Conservation (phyloP, 148 eudicot species). For the Nyssa sinensis region DNA sequence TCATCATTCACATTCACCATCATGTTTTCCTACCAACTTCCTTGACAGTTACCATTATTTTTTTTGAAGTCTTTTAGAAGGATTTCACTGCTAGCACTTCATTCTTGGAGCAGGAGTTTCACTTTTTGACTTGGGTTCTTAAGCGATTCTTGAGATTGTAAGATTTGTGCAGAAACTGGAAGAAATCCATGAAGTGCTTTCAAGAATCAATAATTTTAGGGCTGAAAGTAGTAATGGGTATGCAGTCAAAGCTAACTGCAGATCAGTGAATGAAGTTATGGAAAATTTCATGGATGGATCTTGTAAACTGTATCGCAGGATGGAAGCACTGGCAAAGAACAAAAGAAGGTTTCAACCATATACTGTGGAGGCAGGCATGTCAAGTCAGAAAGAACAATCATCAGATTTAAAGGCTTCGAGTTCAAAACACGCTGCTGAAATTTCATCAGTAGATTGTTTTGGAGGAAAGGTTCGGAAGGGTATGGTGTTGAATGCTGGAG, state of each 20-base stretch:
- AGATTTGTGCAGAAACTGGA: too few species aligned
- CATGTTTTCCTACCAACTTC: background rate
- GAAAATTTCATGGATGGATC: background rate
- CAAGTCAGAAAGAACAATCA: background rate
- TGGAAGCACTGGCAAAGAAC: background rate
- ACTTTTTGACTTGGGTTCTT: too few species aligned
- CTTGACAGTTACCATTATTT: background rate
- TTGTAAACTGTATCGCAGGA: background rate
- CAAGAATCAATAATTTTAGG: too few species aligned
- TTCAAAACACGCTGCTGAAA: background rate
- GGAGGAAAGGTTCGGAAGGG: background rate
- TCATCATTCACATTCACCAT: conserved; percentile 8
- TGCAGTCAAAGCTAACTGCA: background rate
- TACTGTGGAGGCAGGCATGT: background rate
- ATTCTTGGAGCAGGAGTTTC: background rate
- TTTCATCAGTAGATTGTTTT: background rate
- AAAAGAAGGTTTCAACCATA: background rate
- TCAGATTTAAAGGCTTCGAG: background rate
- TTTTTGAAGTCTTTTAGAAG: background rate
- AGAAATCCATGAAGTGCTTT: too few species aligned
- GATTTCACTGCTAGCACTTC: background rate
- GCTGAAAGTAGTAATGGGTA: too few species aligned
- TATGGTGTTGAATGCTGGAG: conserved; percentile 6
- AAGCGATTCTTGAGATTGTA: too few species aligned
- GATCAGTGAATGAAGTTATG: background rate